These are phyloP conservation scores for Pestalotiopsis sp. DNA, from an alignment of 2,329 filamentous ascomycete species.

Conservation along the genomic window DNA sequence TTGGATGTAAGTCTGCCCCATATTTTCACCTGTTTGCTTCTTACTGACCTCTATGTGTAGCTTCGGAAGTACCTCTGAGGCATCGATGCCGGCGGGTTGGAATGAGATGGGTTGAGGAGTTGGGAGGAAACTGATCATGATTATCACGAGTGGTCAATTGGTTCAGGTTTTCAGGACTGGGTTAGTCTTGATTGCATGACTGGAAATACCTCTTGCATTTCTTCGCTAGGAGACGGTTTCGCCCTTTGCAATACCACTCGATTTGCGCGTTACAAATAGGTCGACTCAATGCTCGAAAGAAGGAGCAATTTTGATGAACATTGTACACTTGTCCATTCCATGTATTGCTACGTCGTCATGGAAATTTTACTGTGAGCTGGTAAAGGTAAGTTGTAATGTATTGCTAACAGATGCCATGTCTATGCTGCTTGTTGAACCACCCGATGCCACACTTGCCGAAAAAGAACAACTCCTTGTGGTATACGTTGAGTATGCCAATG, in stretches of 20 bases:
- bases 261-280: background rate
- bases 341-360: too few relatives aligned
- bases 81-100: background rate
- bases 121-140: background rate
- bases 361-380: background rate
- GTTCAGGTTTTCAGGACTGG: background rate
- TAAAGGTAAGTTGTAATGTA: background rate
- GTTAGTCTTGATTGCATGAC: background rate
- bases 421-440: conserved; percentile 5
- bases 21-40: background rate
- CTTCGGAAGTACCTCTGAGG: conserved; percentile 14
- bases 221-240: background rate
- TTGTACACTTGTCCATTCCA: too few relatives aligned
- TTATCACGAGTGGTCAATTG: conserved; percentile 1
- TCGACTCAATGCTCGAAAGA: background rate
- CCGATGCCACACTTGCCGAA: background rate
- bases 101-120: background rate
- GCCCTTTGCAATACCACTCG: conserved; percentile 4
- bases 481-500: conserved; percentile 19
- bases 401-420: background rate
- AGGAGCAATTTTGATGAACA: background rate
- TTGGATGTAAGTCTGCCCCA: conserved; percentile 76
- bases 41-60: background rate
- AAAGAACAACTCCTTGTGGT: background rate
- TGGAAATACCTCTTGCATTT: conserved; percentile 1